Base-by-base conservation (phyloP, 2,329 filamentous ascomycete genomes). In the Colletotrichum abscissum region DNA sequence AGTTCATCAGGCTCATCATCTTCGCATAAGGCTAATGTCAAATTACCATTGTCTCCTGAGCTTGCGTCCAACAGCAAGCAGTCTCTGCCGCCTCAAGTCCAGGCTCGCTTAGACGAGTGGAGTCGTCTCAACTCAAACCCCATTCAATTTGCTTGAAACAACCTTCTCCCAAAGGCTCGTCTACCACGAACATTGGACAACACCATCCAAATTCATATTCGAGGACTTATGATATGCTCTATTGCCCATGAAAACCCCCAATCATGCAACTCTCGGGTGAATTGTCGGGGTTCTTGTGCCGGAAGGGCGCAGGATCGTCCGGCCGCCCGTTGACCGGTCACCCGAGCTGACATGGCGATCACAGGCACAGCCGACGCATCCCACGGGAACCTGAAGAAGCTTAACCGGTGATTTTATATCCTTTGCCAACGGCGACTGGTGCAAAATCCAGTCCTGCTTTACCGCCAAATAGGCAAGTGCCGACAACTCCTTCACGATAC, bases 61-160 rank as follows among this genome's bases (percentile, higher is more conserved):
- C 24, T 24, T 24, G 24, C 24, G 24, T 24, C 24, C 24, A 24
- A 24, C 24, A 24, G 24, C 24, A 24, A 24, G 24, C 24, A 24
- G 24, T 24, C 24, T 24, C 24, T 24, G 24, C 24, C 24, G 24
- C 24, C 24, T 24, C 24, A 24, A 24, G 24, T 24, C 24, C 24
- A 24, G 24, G 24, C 16, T 11, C 62, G 38, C 42, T 16, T 33
- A 16, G 2, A 55, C 1, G n/a, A 59, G 62, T 67, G 55, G 68
- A 16, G 30, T 30, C 38, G 55, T 55, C 67, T 59, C 22, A 66
- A 66, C 42, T 55, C 42, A 49, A 49, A 2, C 62, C 60, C 67
- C 38, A n/a, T 58, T 30, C 62, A 70, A 70, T 66, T 38, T 70
- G n/a, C 19, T 22, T 59, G 67, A 70, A 66, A 70, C 63, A 14